Base-by-base conservation (phyloP, 345 rosid species). In the Hibiscus trionum region DNA sequence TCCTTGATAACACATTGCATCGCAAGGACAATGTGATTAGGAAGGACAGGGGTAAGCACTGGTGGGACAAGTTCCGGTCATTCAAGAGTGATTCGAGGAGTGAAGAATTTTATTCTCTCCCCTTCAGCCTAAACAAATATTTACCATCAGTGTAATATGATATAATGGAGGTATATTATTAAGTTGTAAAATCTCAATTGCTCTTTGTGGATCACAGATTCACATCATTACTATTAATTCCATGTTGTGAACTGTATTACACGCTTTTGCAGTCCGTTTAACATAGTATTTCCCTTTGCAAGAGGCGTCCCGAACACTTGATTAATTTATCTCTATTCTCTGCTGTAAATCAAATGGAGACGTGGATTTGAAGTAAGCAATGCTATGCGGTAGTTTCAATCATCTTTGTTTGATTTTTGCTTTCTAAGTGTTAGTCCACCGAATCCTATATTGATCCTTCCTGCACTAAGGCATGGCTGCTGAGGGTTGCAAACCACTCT, bases 11-110 rank as follows among this genome's bases (percentile, higher is more conserved):
- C 55, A 92, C 98, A 1, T 74, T 95, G 75, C 87, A 84, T 75
- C 79, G 73, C 69, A 90, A 74, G 77, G 90, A 84, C 39, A 68
- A 73, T 58, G 44, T 77, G 11, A 75, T 86, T 57, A 86, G 89
- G 87, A 95, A 92, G 80, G 99, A 95, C 83, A 35, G 98, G 68
- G 99, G 99, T 31, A 88, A 82, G 80, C 94, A 90, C 74, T 95
- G 99, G 99, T 92, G 99, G 99, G 93, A 85, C 77, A 95, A 56
- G 58, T 95, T 89, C 91, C 67, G 79, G 82, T 76, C 88, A 10
- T 95, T 78, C 88, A 75, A 88, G 75, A 82, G 80, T 0, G 99
- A 95, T 72, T 10, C 85, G 0, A 88, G 98, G 80, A 95, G 88
- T 46, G 88, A 82, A 58, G 99, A 95, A 75, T 95, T 90, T 76